A percentile compares a stretch with the other conserved stretches of the same genome.
phyloP scores from a whole-genome alignment of 768 basidiomycete species.

The Pleurotus djamor region DNA sequence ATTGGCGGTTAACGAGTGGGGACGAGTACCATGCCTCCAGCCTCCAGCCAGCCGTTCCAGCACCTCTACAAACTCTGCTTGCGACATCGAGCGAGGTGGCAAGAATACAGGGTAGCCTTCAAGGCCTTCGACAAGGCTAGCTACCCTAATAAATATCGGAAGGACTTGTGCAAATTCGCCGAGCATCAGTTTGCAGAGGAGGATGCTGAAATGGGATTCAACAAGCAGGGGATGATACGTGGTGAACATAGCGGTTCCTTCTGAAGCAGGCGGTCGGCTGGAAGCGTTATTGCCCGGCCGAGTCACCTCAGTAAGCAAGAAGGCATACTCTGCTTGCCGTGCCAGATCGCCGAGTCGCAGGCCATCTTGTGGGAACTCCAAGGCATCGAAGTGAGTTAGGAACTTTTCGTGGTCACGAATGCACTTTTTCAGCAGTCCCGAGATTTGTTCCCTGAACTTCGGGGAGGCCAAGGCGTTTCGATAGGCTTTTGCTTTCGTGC shows the following conservation, averaged over 20 bases:
- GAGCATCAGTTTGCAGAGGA: constrained; percentile 74
- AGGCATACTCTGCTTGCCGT: constrained; percentile 62
- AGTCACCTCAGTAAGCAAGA: constrained; percentile 62
- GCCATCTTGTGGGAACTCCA: constrained; percentile 42
- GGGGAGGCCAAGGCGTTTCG: constrained; percentile 52
- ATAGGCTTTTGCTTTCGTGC: constrained; percentile 65
- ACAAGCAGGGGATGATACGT: constrained; percentile 91
- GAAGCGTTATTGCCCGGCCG: constrained; percentile 56
- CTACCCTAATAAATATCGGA: constrained; percentile 62
- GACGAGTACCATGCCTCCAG: constrained; percentile 66
- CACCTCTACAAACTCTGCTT: constrained; percentile 86
- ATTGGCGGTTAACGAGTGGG: constrained; percentile 45
- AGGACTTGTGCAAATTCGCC: constrained; percentile 68
- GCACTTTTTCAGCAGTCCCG: constrained; percentile 62
- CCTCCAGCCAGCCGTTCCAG: constrained; percentile 77
- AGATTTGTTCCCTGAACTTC: constrained; percentile 59
- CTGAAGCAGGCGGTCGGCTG: constrained; percentile 29
- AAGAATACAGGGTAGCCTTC: constrained; percentile 90
- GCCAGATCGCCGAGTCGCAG: constrained; percentile 42
- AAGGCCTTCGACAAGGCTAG: constrained; percentile 72
- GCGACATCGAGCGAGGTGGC: constrained; percentile 85
- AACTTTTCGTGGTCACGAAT: constrained; percentile 87
- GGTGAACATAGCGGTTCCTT: constrained; percentile 67
- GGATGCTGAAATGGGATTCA: constrained; percentile 80
- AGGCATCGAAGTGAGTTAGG: constrained; percentile 76